Conservation (phyloP, 495 filamentous ascomycete genomes). For the Penicillium malachiteum region DNA sequence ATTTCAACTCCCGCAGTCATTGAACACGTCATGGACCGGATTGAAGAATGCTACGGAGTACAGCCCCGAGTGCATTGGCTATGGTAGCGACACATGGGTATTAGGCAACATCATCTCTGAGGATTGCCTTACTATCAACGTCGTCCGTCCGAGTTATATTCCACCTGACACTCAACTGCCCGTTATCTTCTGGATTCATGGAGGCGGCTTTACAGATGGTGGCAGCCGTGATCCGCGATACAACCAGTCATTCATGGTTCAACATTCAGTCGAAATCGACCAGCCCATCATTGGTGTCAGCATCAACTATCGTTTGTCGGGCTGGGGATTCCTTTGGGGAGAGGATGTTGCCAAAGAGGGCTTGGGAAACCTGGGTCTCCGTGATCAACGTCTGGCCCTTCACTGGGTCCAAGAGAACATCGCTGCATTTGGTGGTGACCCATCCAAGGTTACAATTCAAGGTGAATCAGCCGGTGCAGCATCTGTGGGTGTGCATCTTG, state of each 20-base stretch:
- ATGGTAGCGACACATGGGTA: background rate
- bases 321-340: conserved; percentile 52
- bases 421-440: conserved; percentile 59
- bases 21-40: background rate
- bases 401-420: conserved; percentile 54
- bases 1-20: background rate
- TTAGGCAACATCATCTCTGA: conserved; percentile 25
- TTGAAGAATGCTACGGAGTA: background rate
- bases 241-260: conserved; percentile 27
- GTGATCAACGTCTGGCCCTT: conserved; percentile 60
- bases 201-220: conserved; percentile 44
- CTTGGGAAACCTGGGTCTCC: conserved; percentile 46
- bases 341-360: conserved; percentile 16
- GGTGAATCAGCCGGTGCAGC: conserved; percentile 34
- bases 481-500: background rate
- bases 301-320: conserved; percentile 58
- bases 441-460: conserved; percentile 41
- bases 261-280: conserved; percentile 37
- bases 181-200: conserved; percentile 48
- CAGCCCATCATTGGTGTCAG: conserved; percentile 52
- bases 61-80: background rate
- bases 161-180: conserved; percentile 28
- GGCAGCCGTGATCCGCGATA: conserved; percentile 43
- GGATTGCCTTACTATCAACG: conserved; percentile 50
- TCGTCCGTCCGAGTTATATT: conserved; percentile 44